A percentile compares a stretch with the other conserved stretches of the same genome.
Conservation (phyloP, 2,329 filamentous ascomycete genomes). For the Penicillium fuscoglaucum region DNA sequence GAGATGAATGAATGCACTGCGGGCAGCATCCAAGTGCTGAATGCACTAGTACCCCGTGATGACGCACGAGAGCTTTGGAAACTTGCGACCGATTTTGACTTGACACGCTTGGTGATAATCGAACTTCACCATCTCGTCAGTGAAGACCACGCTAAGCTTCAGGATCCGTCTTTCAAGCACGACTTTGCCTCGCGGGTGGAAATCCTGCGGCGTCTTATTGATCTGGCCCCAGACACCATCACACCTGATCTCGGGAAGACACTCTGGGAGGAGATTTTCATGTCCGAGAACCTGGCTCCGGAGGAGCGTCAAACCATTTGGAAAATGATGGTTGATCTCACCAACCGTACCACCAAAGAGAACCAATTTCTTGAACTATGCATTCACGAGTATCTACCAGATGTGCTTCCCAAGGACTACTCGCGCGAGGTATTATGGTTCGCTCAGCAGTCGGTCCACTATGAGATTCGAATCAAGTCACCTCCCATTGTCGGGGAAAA, state of each 20-base stretch:
- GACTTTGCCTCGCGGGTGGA: constrained; percentile 57
- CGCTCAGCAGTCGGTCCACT: constrained; percentile 44
- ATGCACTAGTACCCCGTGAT: constrained; percentile 44
- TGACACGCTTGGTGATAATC: constrained; percentile 62
- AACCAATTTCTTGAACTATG: constrained; percentile 48
- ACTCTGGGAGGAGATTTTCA: constrained; percentile 74
- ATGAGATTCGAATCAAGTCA: constrained; percentile 59
- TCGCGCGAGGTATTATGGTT: constrained; percentile 44
- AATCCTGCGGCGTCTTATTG: constrained; percentile 61
- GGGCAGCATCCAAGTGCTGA: constrained; percentile 70
- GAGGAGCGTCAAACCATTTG: constrained; percentile 68
- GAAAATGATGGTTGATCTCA: constrained; percentile 59
- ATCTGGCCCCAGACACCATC: constrained; percentile 62
- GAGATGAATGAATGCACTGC: constrained; percentile 63
- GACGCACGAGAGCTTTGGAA: constrained; percentile 54
- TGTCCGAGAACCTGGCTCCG: constrained; percentile 58
- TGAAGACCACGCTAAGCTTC: constrained; percentile 45
- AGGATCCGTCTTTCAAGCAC: constrained; percentile 41
- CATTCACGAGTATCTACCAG: constrained; percentile 45
- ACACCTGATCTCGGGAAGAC: constrained; percentile 60
- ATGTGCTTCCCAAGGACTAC: constrained; percentile 40
- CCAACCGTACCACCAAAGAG: constrained; percentile 29
- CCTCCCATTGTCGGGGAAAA: constrained; percentile 46
- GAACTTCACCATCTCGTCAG: constrained; percentile 62
- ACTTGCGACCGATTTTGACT: constrained; percentile 61